These are phyloP conservation scores for Colletotrichum somersetense DNA, from an alignment of 2,329 filamentous ascomycete genomes.

Conservation along the genomic window DNA sequence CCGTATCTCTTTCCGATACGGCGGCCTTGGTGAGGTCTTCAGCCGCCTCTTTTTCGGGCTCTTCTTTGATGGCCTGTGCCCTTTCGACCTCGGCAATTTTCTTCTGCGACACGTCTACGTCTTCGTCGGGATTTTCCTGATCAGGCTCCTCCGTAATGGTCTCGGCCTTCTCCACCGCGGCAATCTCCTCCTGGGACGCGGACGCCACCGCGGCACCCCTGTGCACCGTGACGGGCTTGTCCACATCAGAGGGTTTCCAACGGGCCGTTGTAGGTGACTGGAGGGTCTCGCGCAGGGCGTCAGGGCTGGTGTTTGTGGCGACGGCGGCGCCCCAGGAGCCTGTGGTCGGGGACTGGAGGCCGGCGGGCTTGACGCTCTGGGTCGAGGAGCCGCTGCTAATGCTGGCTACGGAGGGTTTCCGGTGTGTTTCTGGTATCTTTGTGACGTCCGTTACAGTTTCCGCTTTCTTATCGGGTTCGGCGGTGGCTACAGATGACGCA, in stretches of 20 bases:
- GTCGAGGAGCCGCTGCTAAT: conserved; percentile 11
- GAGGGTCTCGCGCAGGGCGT: conserved; percentile 49
- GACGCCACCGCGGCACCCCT: conserved; percentile 50
- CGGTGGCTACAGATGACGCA: conserved; percentile 6
- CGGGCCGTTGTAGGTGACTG: conserved; percentile 59
- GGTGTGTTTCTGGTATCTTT: conserved; percentile 28
- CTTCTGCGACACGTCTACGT: conserved; percentile 45
- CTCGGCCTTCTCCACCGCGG: conserved; percentile 55
- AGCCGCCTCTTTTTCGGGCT: conserved; percentile 52
- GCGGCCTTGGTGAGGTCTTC: conserved; percentile 40
- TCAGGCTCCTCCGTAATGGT: conserved; percentile 55
- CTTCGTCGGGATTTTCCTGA: conserved; percentile 40
- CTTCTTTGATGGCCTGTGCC: conserved; percentile 45
- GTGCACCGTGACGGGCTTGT: conserved; percentile 46
- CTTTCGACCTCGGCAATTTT: conserved; percentile 47
- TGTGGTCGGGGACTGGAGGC: conserved; percentile 61
- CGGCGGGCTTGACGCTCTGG: conserved; percentile 44
- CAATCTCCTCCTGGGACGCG: conserved; percentile 55
- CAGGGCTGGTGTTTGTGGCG: conserved; percentile 40
- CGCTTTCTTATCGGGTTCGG: conserved; percentile 34
- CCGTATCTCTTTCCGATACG: conserved; percentile 40
- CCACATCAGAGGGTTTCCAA: conserved; percentile 54
- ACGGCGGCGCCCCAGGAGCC: conserved; percentile 55
- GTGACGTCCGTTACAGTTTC: conserved; percentile 8
- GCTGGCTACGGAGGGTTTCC: conserved; percentile 30